A percentile compares a stretch with the other conserved stretches of the same genome.
Evolutionary conservation across 352 stramenopile species (phyloP).

Genomic region (Phytophthora megakarya): DNA sequence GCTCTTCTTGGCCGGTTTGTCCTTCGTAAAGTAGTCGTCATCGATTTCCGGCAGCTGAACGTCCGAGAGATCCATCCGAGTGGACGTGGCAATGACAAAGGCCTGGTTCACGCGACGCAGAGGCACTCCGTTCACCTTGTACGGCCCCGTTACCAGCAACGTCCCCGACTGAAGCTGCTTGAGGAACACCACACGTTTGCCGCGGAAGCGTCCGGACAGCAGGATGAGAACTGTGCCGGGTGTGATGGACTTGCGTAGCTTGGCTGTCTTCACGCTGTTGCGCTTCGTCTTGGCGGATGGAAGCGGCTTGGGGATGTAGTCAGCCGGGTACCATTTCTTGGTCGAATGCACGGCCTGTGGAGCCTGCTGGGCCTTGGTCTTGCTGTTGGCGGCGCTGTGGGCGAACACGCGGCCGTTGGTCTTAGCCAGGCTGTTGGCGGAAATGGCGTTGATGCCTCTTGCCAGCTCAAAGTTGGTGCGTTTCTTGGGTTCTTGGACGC

Average conservation of each 20-base stretch:
- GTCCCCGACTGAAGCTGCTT: conserved; percentile 97
- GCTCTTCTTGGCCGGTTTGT: conserved; percentile 63
- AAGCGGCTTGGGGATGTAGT: conserved; percentile 68
- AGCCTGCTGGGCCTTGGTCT: conserved; percentile 23
- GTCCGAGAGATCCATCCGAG: conserved; percentile 94
- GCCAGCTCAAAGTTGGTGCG: conserved; percentile 69
- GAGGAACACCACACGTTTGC: conserved; percentile 98
- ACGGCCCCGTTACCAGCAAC: conserved; percentile 97
- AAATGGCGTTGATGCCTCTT: conserved; percentile 79
- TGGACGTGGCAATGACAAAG: conserved; percentile 98
- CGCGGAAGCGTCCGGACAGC: conserved; percentile 95
- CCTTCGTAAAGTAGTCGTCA: conserved; percentile 95
- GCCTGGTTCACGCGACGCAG: conserved; percentile 98
- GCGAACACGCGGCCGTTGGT: conserved; percentile 64
- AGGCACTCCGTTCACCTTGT: conserved; percentile 99
- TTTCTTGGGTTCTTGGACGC: conserved; percentile 38
- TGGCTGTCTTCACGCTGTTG: conserved; percentile 89
- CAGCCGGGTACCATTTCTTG: conserved; percentile 78
- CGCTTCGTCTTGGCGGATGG: conserved; percentile 68
- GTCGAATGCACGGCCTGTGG: conserved; percentile 90
- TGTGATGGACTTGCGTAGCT: conserved; percentile 95
- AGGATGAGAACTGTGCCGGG: conserved; percentile 98
- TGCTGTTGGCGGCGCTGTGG: conserved; percentile 31
- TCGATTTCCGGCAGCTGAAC: conserved; percentile 91
- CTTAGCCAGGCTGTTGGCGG: conserved; percentile 64